Base-by-base conservation (phyloP, 495 filamentous ascomycete species). In the Neurospora intermedia region DNA sequence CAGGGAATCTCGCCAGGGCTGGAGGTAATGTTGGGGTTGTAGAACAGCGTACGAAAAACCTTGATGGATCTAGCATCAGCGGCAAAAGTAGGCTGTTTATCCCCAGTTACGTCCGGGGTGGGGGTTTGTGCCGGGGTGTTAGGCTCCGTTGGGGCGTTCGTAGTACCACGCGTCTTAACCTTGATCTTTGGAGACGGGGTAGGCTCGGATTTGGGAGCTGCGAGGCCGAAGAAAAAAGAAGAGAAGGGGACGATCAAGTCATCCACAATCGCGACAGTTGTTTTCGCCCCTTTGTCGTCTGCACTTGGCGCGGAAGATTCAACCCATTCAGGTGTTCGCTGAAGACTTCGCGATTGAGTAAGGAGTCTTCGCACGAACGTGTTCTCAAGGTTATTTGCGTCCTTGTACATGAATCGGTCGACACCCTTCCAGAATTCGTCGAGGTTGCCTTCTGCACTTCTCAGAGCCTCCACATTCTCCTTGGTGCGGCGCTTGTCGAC, bases 241-340 rank as follows among this genome's bases (percentile, higher is more conserved):
- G 75, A 74, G 71, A 77, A 43, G 69, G 70, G 74, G 72, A 76
- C 69, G 77, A 78, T 54, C 77, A 74, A 11, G 74, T 70, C 7
- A 69, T 69, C 59, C n/a, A 35, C 15, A 40, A n/a, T 18, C 74
- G 73, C 16, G 6, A 69, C 43, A 72, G 39, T 15, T 38, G 20
- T 3, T 73, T 42, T 69, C 2, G 38, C 38, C 4, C 18, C n/a
- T 13, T 69, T 27, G 71, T 35, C 0, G 48, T 11, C 43, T 76
- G 41, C 3, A 69, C 43, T 62, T 73, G 43, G 13, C n/a, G 38
- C 23, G 23, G 20, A 1, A 43, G 84, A 81, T 43, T 84, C 84
- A 31, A 82, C 78, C 86, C 86, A 88, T 39, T 83, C 82, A 4
- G 83, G 80, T 0, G 87, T 89, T 16, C 87, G 80, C 62, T 84